phyloP scores from a whole-genome alignment of 495 filamentous ascomycete species.

The Neurospora hispaniola region DNA sequence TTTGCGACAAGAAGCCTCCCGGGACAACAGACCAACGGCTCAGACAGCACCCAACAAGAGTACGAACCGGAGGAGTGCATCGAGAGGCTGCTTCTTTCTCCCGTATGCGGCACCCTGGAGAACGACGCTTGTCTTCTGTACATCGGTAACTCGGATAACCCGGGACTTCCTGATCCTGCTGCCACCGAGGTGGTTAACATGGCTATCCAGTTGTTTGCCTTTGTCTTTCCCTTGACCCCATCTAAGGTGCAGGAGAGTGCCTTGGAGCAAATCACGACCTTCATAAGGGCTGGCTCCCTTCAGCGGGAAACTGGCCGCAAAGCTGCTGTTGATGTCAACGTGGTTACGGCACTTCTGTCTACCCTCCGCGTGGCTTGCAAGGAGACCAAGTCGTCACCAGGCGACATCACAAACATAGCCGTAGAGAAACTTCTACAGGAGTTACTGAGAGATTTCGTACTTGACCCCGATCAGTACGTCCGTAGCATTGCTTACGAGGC shows the following conservation, averaged over 20 bases:
- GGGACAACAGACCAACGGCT: conserved; percentile 53
- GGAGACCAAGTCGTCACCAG: conserved; percentile 61
- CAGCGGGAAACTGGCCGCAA: conserved; percentile 82
- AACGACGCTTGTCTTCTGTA: conserved; percentile 84
- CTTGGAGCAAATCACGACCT: conserved; percentile 83
- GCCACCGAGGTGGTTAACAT: conserved; percentile 89
- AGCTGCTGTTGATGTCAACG: conserved; percentile 82
- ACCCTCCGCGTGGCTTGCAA: conserved; percentile 74
- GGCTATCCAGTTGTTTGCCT: conserved; percentile 83
- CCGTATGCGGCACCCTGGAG: conserved; percentile 73
- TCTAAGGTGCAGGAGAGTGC: conserved; percentile 92
- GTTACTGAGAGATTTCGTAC: conserved; percentile 65
- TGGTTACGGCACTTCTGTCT: conserved; percentile 69
- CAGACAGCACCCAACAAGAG: conserved; percentile 49
- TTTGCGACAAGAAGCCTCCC: conserved; percentile 62
- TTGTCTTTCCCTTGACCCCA: conserved; percentile 76
- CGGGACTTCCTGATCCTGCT: conserved; percentile 61
- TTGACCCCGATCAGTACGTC: conserved; percentile 74
- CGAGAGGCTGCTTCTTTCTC: conserved; percentile 58
- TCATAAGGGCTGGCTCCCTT: conserved; percentile 63
- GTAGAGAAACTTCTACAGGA: conserved; percentile 86
- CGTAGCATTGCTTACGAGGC: conserved; percentile 79
- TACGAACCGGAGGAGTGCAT: conserved; percentile 57
- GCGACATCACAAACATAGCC: conserved; percentile 59
- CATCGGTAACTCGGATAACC: conserved; percentile 36